Base-by-base conservation (phyloP, 2,329 filamentous ascomycete species). In the Trichoderma simmonsii region DNA sequence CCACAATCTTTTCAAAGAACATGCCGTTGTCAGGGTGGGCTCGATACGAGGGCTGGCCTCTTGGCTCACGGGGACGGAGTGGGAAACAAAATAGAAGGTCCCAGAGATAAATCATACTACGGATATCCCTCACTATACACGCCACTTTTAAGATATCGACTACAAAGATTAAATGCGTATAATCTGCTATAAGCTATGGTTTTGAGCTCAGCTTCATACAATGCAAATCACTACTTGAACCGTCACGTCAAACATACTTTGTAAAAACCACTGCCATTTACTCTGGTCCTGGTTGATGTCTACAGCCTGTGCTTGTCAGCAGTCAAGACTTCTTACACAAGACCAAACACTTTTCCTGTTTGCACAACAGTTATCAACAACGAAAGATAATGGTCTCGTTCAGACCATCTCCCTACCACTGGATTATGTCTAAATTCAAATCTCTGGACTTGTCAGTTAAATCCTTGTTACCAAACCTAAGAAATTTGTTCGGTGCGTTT, bases 41-140 rank as follows among this genome's bases (percentile, higher is more conserved):
- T 77, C 75, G 1, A 72, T 77, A 60, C 72, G 48, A 21, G 66
- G 43, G n/a, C 51, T 76, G 39, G 61, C 62, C 7, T 34, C 62
- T 6, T 75, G 74, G 74, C 67, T 75, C 26, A 70, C 66, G 2
- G 51, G 64, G 34, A 28, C 6, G 21, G 14, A 62, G 24, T 70
- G 34, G 39, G 59, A 54, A 28, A 14, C 43, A 32, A 34, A 15
- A 62, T 59, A 39, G n/a, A 8, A 39, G 28, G 6, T 7, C 3
- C 1, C 11, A 24, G 21, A 43, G 7, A 48, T 36, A 30, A 30
- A 39, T 14, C 15, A 24, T 43, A 43, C 39, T 8, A 43, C 7
- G 39, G 18, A 43, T 18, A 14, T 18, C 15, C 6, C 18, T 28
- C 32, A 43, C 11, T 36, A 15, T 15, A 67, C 21, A 28, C 15